A percentile compares a stretch with the other conserved stretches of the same genome.
Evolutionary conservation across 225 moss, liverwort and hornwort genomes (phyloP).

Genomic region (Rhytidiadelphus loreus): DNA sequence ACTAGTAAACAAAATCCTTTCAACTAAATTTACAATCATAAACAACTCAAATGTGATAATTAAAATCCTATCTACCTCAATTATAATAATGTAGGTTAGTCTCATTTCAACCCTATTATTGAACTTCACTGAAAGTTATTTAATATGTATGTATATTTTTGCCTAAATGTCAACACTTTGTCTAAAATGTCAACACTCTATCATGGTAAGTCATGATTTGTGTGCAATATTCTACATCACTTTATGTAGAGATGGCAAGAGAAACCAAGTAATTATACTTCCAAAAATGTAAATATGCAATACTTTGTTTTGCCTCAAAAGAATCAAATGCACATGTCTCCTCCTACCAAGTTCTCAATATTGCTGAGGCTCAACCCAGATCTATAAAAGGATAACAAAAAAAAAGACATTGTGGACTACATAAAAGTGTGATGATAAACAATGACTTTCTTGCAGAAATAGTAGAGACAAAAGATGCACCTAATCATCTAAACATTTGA

Average conservation of each 20-base stretch:
- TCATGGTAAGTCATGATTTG: neutral
- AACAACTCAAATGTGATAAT: neutral
- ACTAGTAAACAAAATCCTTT: neutral
- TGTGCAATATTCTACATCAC: neutral
- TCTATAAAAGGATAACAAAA: too few species aligned
- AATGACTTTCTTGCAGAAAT: neutral
- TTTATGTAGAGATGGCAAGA: neutral
- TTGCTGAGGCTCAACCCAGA: accelerated
- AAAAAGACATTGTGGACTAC: neutral
- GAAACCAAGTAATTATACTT: neutral
- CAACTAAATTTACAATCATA: neutral
- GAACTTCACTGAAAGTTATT: too few species aligned
- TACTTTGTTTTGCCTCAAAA: neutral
- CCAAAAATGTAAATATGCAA: neutral
- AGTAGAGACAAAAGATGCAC: neutral
- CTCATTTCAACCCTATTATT: neutral
- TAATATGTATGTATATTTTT: too few species aligned
- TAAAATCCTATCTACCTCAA: neutral
- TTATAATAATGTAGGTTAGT: neutral
- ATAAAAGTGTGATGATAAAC: too few species aligned
- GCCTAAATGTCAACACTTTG: too few species aligned
- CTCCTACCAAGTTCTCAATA: neutral
- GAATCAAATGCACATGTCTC: neutral
- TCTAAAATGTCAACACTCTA: neutral
- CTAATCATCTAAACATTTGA: neutral